Evolutionary conservation across 108 stramenopile genomes (phyloP).

Genomic region (Poteriospumella lacustris): DNA sequence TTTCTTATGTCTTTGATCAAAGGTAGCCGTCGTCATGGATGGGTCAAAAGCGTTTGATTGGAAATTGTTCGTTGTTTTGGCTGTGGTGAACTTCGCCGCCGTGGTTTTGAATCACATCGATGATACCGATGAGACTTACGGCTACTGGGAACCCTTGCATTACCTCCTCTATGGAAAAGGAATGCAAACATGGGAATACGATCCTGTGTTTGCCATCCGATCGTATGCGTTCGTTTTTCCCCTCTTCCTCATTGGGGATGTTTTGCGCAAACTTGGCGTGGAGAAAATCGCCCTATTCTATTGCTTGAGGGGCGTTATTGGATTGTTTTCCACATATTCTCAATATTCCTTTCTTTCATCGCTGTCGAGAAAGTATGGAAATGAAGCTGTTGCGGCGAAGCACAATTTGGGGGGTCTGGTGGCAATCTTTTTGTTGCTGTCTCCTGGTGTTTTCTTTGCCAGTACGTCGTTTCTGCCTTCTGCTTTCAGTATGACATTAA

Average conservation of each 20-base stretch:
- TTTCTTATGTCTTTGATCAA: too few species aligned
- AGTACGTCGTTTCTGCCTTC: conserved; percentile 75
- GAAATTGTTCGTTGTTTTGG: not conserved
- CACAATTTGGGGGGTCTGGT: not conserved
- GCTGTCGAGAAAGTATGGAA: not conserved
- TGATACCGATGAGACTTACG: conserved; percentile 97
- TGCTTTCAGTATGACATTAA: conserved; percentile 59
- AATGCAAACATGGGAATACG: conserved; percentile 91
- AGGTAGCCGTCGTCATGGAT: too few species aligned
- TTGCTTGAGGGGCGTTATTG: conserved; percentile 51
- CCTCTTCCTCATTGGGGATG: conserved; percentile 38
- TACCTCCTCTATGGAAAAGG: conserved; percentile 67
- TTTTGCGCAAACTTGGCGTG: conserved; percentile 20
- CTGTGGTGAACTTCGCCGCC: not conserved
- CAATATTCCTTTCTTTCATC: not conserved
- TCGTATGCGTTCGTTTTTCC: conserved; percentile 84
- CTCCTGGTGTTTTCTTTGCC: conserved; percentile 71
- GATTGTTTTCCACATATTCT: conserved; percentile 38
- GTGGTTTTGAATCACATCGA: conserved; percentile 48
- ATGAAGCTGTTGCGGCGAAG: not conserved
- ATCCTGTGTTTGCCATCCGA: conserved; percentile 78
- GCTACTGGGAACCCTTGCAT: conserved; percentile 98
- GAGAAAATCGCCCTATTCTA: conserved; percentile 56
- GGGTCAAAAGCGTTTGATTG: too few species aligned
- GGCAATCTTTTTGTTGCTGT: conserved; percentile 39